phyloP scores from a whole-genome alignment of 495 filamentous ascomycete genomes.

The Neurospora sp. region DNA sequence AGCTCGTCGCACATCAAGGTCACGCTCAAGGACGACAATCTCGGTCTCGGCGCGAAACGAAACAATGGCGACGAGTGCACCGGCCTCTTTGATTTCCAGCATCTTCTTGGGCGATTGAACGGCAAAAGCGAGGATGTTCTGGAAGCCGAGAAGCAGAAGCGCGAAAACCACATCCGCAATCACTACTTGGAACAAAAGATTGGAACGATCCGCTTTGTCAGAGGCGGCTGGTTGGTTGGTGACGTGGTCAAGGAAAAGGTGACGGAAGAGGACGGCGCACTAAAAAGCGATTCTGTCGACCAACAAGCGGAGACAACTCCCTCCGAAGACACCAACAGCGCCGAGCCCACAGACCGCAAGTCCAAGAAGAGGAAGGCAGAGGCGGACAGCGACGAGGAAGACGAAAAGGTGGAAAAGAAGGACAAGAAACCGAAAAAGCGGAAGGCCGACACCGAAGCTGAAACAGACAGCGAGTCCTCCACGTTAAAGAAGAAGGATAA shows the following conservation, averaged over 20 bases:
- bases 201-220: conserved; percentile 70
- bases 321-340: conserved; percentile 11
- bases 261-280: background rate
- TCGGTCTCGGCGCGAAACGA: conserved; percentile 73
- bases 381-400: conserved; percentile 16
- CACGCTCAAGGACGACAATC: conserved; percentile 74
- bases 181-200: conserved; percentile 59
- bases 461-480: conserved; percentile 14
- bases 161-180: conserved; percentile 53
- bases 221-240: conserved; percentile 66
- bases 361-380: conserved; percentile 36
- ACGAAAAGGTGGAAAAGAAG: conserved; percentile 27
- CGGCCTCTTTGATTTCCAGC: conserved; percentile 74
- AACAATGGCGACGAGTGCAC: conserved; percentile 62
- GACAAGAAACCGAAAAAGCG: conserved; percentile 32
- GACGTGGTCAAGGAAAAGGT: conserved; percentile 30
- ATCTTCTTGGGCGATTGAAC: conserved; percentile 78
- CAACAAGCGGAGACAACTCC: conserved; percentile 14
- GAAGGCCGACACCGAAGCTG: conserved; percentile 23
- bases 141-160: conserved; percentile 50
- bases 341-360: conserved; percentile 24
- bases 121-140: conserved; percentile 66
- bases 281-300: background rate
- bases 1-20: conserved; percentile 73
- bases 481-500: conserved; percentile 28